These are phyloP conservation scores for Prunus mira DNA, from an alignment of 306 rosid genomes.

Conservation along the genomic window DNA sequence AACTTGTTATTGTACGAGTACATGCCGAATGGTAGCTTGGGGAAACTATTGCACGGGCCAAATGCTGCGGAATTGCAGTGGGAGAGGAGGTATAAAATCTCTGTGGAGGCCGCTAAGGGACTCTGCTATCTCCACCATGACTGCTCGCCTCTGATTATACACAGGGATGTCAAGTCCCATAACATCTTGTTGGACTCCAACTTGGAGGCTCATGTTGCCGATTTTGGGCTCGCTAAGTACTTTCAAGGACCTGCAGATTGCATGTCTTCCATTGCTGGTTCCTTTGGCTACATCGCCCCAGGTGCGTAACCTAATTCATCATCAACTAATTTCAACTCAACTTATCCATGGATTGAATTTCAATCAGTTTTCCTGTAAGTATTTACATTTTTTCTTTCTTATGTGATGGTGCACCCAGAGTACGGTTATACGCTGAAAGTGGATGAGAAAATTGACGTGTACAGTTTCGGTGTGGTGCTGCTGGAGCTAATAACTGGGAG, in stretches of 20 bases:
- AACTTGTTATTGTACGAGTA: conserved; percentile 71
- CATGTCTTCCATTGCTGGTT: conserved; percentile 89
- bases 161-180: conserved; percentile 88
- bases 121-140: conserved; percentile 91
- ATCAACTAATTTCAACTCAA: background rate
- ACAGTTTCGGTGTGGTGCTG: conserved; percentile 87
- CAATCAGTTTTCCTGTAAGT: no score
- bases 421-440: conserved; percentile 87
- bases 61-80: conserved; percentile 78
- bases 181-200: conserved; percentile 70
- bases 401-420: conserved; percentile 39
- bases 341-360: no score
- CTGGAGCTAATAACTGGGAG: conserved; percentile 81
- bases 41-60: conserved; percentile 70
- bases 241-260: conserved; percentile 71
- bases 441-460: conserved; percentile 92
- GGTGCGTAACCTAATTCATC: conserved; percentile 33
- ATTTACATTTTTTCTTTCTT: background rate
- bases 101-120: conserved; percentile 81
- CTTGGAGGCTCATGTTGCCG: conserved; percentile 88
- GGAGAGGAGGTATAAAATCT: conserved; percentile 75
- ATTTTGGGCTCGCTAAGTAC: conserved; percentile 92
- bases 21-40: conserved; percentile 86
- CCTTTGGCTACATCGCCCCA: conserved; percentile 97
- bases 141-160: conserved; percentile 75